Base-by-base conservation (phyloP, 2,329 filamentous ascomycete genomes). In the Alternaria sp. region DNA sequence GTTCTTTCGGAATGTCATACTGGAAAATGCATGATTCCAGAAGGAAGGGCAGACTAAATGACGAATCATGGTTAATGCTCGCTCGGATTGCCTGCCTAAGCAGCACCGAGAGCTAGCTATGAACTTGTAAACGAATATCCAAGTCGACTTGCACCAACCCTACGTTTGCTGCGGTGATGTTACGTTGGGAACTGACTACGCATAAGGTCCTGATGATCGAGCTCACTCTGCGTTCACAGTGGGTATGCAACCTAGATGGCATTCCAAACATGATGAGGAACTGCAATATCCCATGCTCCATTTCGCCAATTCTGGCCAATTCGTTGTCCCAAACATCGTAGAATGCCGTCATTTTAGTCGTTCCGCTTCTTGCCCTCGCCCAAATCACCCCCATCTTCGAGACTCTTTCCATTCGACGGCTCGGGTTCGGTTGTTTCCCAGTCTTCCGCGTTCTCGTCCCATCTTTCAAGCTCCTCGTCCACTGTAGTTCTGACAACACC, bases 401-500 rank as follows among this genome's bases (percentile, higher is more conserved):
- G 49, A 17, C 49, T 58, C 54, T 59, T 75, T 19, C 73, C 74
- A 55, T 74, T 79, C 7, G 71, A 55, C 13, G 67, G 64, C 43
- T 73, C 76, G 6, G 74, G 77, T 45, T 82, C 88, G 28, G 88
- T 88, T 3, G 87, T 86, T 55, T 90, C 88, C 89, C 88, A 91
- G 71, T 89, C 87, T 62, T 88, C 87, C 1, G 83, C 86, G 79
- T 97, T 96, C 82, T 97, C 94, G 75, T 97, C 93, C 93, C 94
- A 97, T 70, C 95, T 93, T 76, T 97, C 94, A 8, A 97, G 87
- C 81, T 96, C 92, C 62, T 95, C 88, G 70, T 96, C 93, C 19
- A 97, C 79, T 1, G 77, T 79, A 7, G 74, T 74, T 13, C 76
- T 69, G 4, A 75, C 83, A n/a, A 93, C 82, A 17, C 90, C 90